Percentiles rank a stretch among this genome's conserved stretches.
These are phyloP conservation scores for Darksidea phi DNA, from an alignment of 495 filamentous ascomycete genomes.

Conservation along the genomic window DNA sequence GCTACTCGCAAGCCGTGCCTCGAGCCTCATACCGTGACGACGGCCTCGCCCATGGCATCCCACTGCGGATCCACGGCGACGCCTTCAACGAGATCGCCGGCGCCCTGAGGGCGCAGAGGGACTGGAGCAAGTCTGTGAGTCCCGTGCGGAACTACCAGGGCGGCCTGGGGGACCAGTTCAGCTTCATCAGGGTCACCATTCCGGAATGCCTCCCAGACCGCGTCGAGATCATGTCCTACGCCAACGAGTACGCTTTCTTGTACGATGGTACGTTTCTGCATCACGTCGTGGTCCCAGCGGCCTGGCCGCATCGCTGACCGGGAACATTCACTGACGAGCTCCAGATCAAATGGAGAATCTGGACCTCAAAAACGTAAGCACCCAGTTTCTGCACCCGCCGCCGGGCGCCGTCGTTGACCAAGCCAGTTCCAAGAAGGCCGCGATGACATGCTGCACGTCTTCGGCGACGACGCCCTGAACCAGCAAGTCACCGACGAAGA, in stretches of 20 bases:
- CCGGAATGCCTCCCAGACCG: constrained; percentile 49
- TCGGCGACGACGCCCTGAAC: constrained; percentile 2
- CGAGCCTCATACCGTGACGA: neutral
- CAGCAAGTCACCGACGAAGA: neutral
- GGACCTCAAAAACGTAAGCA: neutral
- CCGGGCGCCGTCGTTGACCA: neutral
- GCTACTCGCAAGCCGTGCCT: neutral
- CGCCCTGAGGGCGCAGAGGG: constrained; percentile 35
- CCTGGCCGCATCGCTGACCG: neutral
- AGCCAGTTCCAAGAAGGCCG: constrained; percentile 3
- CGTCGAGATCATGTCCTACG: constrained; percentile 47
- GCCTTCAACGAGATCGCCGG: constrained; percentile 31
- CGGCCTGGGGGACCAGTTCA: constrained; percentile 33
- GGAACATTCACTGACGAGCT: neutral
- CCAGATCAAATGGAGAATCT: constrained; percentile 19
- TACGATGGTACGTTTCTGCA: constrained; percentile 47
- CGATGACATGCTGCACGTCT: constrained; percentile 3
- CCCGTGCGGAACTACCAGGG: constrained; percentile 35
- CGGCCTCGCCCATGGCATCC: constrained; percentile 1
- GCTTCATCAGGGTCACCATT: constrained; percentile 33
- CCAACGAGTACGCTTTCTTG: constrained; percentile 48
- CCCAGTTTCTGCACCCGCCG: neutral
- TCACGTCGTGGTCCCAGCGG: too few species aligned
- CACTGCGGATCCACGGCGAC: constrained; percentile 2
- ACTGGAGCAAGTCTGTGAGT: constrained; percentile 40